Evolutionary conservation across 768 basidiomycete species (phyloP), one percentile per base, ranked within the genome.

Genomic region (Calocera viscosa): DNA sequence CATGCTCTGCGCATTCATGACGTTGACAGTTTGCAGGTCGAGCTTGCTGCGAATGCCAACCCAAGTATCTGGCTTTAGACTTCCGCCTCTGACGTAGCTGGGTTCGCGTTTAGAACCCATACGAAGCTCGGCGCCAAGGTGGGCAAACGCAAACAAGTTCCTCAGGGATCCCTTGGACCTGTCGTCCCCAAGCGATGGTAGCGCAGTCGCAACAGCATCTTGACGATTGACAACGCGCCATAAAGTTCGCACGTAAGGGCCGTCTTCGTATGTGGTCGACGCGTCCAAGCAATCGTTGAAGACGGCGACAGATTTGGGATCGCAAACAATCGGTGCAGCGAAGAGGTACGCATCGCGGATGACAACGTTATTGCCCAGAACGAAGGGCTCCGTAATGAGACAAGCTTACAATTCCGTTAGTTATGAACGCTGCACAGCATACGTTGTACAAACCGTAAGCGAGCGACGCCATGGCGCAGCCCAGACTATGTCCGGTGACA

Each of bases 61-160:
- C 53, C 53, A 60, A 19, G 53, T 60, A 32, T 60, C 53, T 60
- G 53, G 53, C 10, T 32, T 60, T 2, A 60, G 30, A 26, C 26
- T 26, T 16, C 53, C 30, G 26, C 53, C 53, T 60, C 22, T 60
- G 7, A 60, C 53, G 30, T 60, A 60, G 30, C 53, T 60, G 2
- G 53, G 53, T 14, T 14, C 14, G 14, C 26, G 30, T 60, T 26
- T 2, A 28, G 53, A 60, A 2, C 53, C 53, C 66, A 69, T 67
- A 39, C 64, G 64, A 24, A 69, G 35, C 39, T 69, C 68, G 19
- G 64, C 49, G 22, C 68, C 68, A 16, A 69, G 53, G 34, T 69
- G 68, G 24, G 66, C 60, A 53, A 69, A 69, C 28, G 60, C 67
- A 47, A 67, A 65, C 10, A 67, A 43, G 49, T 69, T 67, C 28